Percentiles rank a stretch among this genome's conserved stretches.
Conservation (phyloP, 2,329 filamentous ascomycete species). For the Botryotinia narcissicola region DNA sequence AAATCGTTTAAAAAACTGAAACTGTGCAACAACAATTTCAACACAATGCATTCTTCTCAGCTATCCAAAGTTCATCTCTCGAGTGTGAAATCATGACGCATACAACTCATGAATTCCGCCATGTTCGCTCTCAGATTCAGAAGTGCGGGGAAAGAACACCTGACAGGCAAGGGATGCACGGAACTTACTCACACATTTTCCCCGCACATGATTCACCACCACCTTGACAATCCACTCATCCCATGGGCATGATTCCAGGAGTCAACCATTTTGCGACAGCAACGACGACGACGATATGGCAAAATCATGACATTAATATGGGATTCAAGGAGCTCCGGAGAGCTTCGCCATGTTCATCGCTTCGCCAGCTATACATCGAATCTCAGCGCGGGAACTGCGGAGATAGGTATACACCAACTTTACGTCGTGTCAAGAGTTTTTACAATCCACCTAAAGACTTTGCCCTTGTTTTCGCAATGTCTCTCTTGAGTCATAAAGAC, state of each 20-base stretch:
- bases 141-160: constrained; percentile 13
- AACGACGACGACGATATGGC: background rate
- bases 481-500: background rate
- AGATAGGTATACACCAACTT: constrained; percentile 5
- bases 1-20: constrained; percentile 6
- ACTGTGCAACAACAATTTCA: background rate
- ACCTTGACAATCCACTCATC: constrained; percentile 2
- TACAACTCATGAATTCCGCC: background rate
- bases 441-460: constrained; percentile 2
- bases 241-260: constrained; percentile 11
- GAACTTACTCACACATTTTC: constrained; percentile 10
- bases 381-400: constrained; percentile 7
- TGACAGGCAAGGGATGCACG: constrained; percentile 16
- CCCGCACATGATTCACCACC: constrained; percentile 19
- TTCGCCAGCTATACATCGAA: constrained; percentile 13
- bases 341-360: constrained; percentile 18
- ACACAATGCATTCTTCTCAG: constrained; percentile 6
- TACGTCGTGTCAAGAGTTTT: constrained; percentile 19
- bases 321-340: constrained; percentile 1
- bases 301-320: constrained; percentile 8
- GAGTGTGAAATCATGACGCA: constrained; percentile 4
- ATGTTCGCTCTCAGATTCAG: background rate
- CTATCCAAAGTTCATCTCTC: background rate
- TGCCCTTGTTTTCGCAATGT: constrained; percentile 1
- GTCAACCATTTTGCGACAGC: background rate